Percentiles rank a stretch among this genome's conserved stretches.
These are phyloP conservation scores for Magnolia officinalis DNA, from an alignment of 164 flowering plant species.

Conservation along the genomic window DNA sequence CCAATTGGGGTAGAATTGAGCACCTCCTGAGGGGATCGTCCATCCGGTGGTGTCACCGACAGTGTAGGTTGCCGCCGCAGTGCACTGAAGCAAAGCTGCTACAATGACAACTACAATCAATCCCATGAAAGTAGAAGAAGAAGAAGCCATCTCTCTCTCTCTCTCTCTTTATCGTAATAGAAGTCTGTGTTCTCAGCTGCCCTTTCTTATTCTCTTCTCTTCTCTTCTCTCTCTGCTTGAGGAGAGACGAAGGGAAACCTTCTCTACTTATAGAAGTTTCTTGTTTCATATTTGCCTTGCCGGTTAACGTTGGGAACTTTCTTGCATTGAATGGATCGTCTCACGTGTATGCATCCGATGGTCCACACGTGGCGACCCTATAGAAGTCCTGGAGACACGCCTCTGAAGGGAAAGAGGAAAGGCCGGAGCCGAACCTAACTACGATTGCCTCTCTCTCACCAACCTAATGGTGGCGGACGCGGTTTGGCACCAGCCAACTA, in stretches of 20 bases:
- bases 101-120: conserved; percentile 6
- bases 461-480: no score
- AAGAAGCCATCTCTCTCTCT: conserved; percentile 13
- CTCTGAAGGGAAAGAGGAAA: no score
- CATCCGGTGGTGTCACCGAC: conserved; percentile 21
- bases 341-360: background rate
- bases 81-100: conserved; percentile 15
- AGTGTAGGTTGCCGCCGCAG: conserved; percentile 1
- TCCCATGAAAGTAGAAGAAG: background rate
- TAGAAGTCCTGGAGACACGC: no score
- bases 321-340: background rate
- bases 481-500: no score
- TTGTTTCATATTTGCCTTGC: background rate
- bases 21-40: conserved; percentile 3
- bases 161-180: no score
- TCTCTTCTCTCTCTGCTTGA: background rate
- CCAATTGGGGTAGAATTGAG: conserved; percentile 18
- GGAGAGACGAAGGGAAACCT: background rate
- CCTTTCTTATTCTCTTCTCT: background rate
- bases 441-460: background rate
- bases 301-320: background rate
- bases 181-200: conserved; percentile 17
- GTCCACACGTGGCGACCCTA: no score
- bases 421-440: background rate
- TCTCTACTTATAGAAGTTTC: background rate